These are phyloP conservation scores for Backusella tuberculispora DNA, from an alignment of 192 early-diverging fungal genomes.

Conservation along the genomic window DNA sequence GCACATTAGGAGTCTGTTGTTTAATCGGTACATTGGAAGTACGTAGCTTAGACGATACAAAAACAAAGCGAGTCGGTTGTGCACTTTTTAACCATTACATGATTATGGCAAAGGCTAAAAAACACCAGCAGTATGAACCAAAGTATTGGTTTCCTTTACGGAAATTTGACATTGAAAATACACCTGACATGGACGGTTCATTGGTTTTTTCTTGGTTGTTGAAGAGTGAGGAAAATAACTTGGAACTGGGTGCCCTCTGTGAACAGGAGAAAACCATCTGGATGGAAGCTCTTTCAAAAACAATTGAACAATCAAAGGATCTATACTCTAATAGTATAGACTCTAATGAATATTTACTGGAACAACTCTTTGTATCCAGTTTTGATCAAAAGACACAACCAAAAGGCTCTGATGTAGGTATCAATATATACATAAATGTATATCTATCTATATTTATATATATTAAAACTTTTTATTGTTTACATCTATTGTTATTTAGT, in stretches of 20 bases:
- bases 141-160: constrained; percentile 71
- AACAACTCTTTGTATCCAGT: constrained; percentile 40
- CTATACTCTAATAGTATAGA: constrained; percentile 26
- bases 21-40: constrained; percentile 55
- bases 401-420: background rate
- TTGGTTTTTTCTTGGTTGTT: constrained; percentile 21
- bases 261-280: constrained; percentile 58
- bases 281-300: constrained; percentile 49
- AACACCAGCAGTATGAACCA: constrained; percentile 51
- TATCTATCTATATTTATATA: too few species aligned
- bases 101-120: constrained; percentile 61
- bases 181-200: constrained; percentile 33
- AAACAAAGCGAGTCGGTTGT: constrained; percentile 59
- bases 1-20: constrained; percentile 44
- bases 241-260: constrained; percentile 60
- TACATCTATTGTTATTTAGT: background rate
- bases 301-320: constrained; percentile 46
- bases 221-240: constrained; percentile 36
- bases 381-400: constrained; percentile 20
- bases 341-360: constrained; percentile 19
- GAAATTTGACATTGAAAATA: constrained; percentile 59
- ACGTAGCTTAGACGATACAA: constrained; percentile 41
- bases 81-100: constrained; percentile 65
- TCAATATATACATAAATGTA: background rate
- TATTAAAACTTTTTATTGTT: background rate